Conservation (phyloP, 768 basidiomycete genomes). For the Punctularia strigosozonata region DNA sequence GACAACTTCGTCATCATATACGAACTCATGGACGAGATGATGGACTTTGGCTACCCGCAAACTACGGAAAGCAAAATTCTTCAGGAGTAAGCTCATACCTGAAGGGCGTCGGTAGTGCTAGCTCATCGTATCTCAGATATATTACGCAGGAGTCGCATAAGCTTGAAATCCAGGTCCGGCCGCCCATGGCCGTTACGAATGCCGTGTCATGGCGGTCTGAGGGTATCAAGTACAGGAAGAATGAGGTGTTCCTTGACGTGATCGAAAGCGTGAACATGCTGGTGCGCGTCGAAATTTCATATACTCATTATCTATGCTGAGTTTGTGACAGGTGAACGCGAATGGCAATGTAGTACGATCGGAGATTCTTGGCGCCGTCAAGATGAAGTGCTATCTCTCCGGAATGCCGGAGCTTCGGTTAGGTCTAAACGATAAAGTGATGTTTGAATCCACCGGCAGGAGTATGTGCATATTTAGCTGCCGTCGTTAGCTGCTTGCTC, state of each 20-base stretch:
- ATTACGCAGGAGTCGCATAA: conserved; percentile 99
- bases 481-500: neutral
- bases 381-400: conserved; percentile 99
- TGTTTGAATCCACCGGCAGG: conserved; percentile 96
- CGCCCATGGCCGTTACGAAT: conserved; percentile 95
- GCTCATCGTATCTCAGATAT: conserved; percentile 38
- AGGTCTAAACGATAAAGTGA: conserved; percentile 97
- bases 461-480: conserved; percentile 41
- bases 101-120: neutral
- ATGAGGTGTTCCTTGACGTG: conserved; percentile 98
- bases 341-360: conserved; percentile 95
- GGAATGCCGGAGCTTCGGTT: conserved; percentile 98
- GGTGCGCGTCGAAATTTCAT: conserved; percentile 31
- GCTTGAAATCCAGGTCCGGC: conserved; percentile 83
- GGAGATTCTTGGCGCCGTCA: conserved; percentile 95
- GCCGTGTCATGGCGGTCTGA: conserved; percentile 98
- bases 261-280: conserved; percentile 95
- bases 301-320: neutral
- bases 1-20: conserved; percentile 99
- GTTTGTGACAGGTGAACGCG: conserved; percentile 73
- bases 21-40: conserved; percentile 98
- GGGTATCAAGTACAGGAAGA: conserved; percentile 94
- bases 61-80: conserved; percentile 99
- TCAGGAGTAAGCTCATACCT: conserved; percentile 67
- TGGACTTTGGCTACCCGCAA: conserved; percentile 99